Conservation (phyloP, 1,139 yeast species). For the Yamadazyma membranifaciens region DNA sequence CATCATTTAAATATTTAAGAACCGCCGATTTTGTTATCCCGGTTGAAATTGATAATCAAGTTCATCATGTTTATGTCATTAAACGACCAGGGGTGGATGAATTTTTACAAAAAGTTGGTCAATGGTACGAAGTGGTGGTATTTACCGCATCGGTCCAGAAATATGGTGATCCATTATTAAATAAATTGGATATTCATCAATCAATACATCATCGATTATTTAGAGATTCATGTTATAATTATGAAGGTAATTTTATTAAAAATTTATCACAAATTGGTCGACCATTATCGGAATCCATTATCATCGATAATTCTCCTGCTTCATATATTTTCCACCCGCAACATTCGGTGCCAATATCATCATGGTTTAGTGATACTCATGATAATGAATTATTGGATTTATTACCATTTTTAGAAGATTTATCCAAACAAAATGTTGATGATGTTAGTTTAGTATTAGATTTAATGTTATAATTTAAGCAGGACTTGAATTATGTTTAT, state of each 20-base stretch:
- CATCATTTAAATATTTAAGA: conserved; percentile 86
- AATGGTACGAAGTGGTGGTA: conserved; percentile 89
- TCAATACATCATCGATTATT: conserved; percentile 88
- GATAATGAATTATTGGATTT: conserved; percentile 92
- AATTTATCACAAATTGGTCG: conserved; percentile 92
- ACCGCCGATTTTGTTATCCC: conserved; percentile 96
- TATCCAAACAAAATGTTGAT: conserved; percentile 65
- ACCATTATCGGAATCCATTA: conserved; percentile 80
- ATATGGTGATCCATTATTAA: conserved; percentile 93
- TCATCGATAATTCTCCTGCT: conserved; percentile 96
- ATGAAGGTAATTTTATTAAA: conserved; percentile 91
- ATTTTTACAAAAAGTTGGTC: conserved; percentile 78
- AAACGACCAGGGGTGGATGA: conserved; percentile 98
- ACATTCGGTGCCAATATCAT: conserved; percentile 96
- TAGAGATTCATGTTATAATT: conserved; percentile 65
- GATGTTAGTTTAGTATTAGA: conserved; percentile 86
- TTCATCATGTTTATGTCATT: conserved; percentile 92
- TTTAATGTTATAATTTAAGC: conserved; percentile 31
- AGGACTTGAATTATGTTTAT: neutral
- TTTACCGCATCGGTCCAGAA: conserved; percentile 95
- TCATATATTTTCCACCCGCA: conserved; percentile 96
- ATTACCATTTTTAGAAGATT: conserved; percentile 85
- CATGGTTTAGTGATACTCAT: conserved; percentile 98
- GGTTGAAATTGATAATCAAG: conserved; percentile 75
- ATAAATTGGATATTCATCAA: conserved; percentile 72